Conservation (phyloP, 768 basidiomycete species). For the Hydnomerulius pinastri region DNA sequence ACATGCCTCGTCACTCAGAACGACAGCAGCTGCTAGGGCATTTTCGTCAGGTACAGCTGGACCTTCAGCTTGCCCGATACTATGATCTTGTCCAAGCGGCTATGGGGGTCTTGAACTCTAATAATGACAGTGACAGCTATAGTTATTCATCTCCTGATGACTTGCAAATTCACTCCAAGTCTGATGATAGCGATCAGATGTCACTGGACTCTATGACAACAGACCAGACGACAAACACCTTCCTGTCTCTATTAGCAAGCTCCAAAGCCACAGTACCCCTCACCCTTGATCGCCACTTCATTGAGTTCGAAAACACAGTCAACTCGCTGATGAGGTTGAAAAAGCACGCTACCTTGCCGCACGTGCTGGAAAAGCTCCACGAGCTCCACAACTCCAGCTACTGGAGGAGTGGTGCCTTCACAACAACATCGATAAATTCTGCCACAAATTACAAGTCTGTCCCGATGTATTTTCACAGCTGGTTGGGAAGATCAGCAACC, state of each 20-base stretch:
- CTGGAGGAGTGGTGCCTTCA: slow-evolving; percentile 8
- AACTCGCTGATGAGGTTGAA: neutral
- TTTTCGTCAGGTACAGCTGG: neutral
- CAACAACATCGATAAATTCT: slow-evolving; percentile 22
- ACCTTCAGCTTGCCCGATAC: slow-evolving; percentile 1
- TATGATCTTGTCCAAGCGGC: neutral
- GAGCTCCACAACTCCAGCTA: slow-evolving; percentile 10
- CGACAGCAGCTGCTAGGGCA: neutral
- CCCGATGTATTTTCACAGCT: slow-evolving; percentile 27
- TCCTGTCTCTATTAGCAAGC: neutral
- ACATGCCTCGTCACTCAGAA: neutral
- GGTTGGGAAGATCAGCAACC: slow-evolving; percentile 16
- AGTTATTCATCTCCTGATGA: neutral
- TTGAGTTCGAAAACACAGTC: neutral
- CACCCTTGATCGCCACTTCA: neutral
- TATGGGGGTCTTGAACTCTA: neutral
- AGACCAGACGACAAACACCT: neutral
- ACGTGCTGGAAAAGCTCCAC: neutral
- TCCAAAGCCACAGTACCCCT: neutral
- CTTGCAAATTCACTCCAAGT: too few species aligned
- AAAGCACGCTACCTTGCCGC: neutral
- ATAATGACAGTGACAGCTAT: too few species aligned
- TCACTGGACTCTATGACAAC: neutral
- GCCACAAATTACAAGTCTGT: slow-evolving; percentile 25
- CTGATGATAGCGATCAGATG: too few species aligned